A percentile compares a stretch with the other conserved stretches of the same genome.
phyloP scores from a whole-genome alignment of 192 early-diverging fungal species.

The Mortierella antarctica region DNA sequence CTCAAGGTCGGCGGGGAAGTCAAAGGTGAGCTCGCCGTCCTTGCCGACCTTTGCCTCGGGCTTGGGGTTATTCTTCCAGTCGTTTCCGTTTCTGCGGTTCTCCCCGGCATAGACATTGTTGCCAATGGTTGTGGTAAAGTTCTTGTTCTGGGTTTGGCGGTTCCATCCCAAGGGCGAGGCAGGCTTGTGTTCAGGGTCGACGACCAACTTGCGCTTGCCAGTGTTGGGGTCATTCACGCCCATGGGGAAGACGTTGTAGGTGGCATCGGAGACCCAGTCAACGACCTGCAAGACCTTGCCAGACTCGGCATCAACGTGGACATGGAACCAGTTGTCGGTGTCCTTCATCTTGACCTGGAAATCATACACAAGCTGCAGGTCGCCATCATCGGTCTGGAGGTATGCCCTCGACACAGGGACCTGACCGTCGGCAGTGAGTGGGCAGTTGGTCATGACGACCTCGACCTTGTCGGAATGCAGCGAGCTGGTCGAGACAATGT shows the following conservation, averaged over 20 bases:
- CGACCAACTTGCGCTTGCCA: constrained; percentile 65
- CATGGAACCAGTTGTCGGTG: constrained; percentile 82
- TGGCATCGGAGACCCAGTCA: constrained; percentile 86
- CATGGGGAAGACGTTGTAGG: constrained; percentile 85
- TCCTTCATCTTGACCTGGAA: constrained; percentile 79
- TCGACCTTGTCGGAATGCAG: constrained; percentile 51
- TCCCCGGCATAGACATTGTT: constrained; percentile 95
- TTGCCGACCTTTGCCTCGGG: constrained; percentile 67
- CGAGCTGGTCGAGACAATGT: constrained; percentile 46
- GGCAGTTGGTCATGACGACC: constrained; percentile 59
- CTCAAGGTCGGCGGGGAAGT: constrained; percentile 76
- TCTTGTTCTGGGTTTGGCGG: constrained; percentile 64
- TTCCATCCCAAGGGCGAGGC: constrained; percentile 85
- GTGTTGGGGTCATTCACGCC: constrained; percentile 84
- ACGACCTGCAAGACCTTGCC: constrained; percentile 77
- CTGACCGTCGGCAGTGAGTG: constrained; percentile 58
- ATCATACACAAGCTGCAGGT: constrained; percentile 84
- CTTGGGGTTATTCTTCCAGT: constrained; percentile 82
- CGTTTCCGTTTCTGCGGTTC: constrained; percentile 76
- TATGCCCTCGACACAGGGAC: constrained; percentile 75
- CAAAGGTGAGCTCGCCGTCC: constrained; percentile 69
- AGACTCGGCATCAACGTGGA: constrained; percentile 68
- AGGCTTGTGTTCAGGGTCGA: constrained; percentile 61
- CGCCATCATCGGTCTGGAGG: constrained; percentile 66
- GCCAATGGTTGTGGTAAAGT: constrained; percentile 79